Conservation (phyloP, 2,329 filamentous ascomycete species). For the Trichophyton verrucosum region DNA sequence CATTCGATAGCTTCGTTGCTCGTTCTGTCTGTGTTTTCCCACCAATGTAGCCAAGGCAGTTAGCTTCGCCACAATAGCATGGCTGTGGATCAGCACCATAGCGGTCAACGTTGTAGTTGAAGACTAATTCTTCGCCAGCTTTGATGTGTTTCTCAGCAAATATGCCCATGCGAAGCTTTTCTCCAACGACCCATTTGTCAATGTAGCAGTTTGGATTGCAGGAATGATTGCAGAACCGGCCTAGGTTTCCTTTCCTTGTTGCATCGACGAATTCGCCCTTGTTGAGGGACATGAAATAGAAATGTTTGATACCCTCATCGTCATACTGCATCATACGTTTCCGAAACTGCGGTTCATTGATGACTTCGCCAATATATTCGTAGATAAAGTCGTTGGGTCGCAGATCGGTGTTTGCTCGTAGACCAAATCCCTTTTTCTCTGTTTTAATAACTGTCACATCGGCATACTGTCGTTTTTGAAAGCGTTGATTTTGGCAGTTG, state of each 20-base stretch:
- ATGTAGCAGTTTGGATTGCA: conserved; percentile 99
- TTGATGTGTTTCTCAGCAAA: conserved; percentile 78
- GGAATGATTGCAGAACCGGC: conserved; percentile 96
- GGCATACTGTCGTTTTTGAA: conserved; percentile 81
- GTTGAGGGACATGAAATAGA: conserved; percentile 98
- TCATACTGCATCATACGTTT: conserved; percentile 88
- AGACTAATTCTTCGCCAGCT: conserved; percentile 87
- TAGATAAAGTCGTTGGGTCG: conserved; percentile 84
- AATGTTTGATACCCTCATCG: conserved; percentile 93
- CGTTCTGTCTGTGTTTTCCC: conserved; percentile 96
- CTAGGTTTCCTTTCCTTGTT: conserved; percentile 90
- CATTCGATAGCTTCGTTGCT: conserved; percentile 77
- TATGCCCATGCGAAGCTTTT: conserved; percentile 97
- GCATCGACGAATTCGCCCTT: conserved; percentile 96
- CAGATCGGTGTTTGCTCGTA: conserved; percentile 68
- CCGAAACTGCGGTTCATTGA: conserved; percentile 81
- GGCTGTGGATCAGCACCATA: conserved; percentile 95
- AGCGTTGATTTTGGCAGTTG: conserved; percentile 86
- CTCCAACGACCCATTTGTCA: conserved; percentile 97
- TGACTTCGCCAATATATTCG: conserved; percentile 97
- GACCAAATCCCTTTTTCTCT: conserved; percentile 91
- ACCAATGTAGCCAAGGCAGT: conserved; percentile 92
- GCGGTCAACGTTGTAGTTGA: conserved; percentile 98
- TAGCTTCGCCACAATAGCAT: conserved; percentile 89
- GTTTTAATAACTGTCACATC: conserved; percentile 92